Evolutionary conservation across 805 yeast species (phyloP), one percentile per base, ranked within the genome.

Genomic region (Candida tibetensis): DNA sequence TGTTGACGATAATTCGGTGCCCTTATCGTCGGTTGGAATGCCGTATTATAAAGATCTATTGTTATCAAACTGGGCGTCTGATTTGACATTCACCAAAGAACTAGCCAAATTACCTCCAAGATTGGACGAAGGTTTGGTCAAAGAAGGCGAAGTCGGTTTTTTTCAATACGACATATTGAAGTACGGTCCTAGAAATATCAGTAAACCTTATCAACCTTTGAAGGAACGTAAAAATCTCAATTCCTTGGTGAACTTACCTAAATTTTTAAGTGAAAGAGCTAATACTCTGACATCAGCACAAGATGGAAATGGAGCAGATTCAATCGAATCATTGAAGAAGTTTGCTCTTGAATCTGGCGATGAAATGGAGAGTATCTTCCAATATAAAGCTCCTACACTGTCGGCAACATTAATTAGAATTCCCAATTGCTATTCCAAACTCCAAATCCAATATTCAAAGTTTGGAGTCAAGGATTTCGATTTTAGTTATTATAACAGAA

Each of bases 401-500:
- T n/a, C 32, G 5, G 18, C 19, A 17, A n/a, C 19, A 4, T 3
- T 14, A 28, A 9, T 22, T 23, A 48, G 39, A 66, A 74, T 51
- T 55, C 96, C 96, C 1, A 81, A 82, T 36, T 85, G 90, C 25
- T 91, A 83, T 63, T 69, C 80, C 28, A 78, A 81, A 49, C 67
- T 87, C 32, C 85, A 82, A 42, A 85, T 91, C 37, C 75, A 82
- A 29, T 91, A 90, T 59, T 85, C 95, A 40, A 82, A 78, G 51
- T 91, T 88, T 60, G 99, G 99, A 18, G 89, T 93, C 21, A 88
- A 84, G 49, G 96, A 89, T 58, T 93, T 93, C 62, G 96, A 91
- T 63, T 91, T 93, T 57, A 81, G 77, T 37, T 83, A 81, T 51
- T 91, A 84, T 66, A 91, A 91, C 55, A 70, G 71, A 28, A 85